Evolutionary conservation across 208 protist species (phyloP).

Genomic region (Vickermania ingenoplastis): DNA sequence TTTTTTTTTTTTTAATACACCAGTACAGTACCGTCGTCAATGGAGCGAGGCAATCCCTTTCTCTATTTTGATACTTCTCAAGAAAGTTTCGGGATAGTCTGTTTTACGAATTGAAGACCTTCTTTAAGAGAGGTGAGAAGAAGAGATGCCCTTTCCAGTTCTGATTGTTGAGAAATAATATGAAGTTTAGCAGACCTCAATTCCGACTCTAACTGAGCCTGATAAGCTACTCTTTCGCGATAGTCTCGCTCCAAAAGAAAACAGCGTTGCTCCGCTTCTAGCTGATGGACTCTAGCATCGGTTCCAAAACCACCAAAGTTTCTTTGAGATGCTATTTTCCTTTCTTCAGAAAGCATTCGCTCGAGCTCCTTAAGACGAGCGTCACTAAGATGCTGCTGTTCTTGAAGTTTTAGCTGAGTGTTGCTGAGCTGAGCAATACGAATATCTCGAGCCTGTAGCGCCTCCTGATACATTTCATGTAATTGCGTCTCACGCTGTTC

Average conservation of each 20-base stretch:
- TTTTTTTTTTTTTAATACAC: too few relatives aligned
- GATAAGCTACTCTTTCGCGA: conserved; percentile 2
- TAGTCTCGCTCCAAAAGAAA: conserved; percentile 2
- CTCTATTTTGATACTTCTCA: too few relatives aligned
- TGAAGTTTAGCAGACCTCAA: not conserved
- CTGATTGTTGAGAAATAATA: conserved; percentile 4
- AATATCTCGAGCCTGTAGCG: conserved; percentile 44
- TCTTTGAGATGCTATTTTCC: too few relatives aligned
- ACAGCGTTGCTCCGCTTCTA: not conserved
- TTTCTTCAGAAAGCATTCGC: too few relatives aligned
- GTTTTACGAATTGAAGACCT: conserved; percentile 35
- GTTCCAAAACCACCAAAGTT: too few relatives aligned
- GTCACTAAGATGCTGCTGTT: not conserved
- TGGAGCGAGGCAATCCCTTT: too few relatives aligned
- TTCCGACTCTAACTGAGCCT: not conserved
- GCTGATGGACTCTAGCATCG: not conserved
- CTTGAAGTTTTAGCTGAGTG: conserved; percentile 17
- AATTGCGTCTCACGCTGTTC: conserved; percentile 28
- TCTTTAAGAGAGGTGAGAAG: conserved; percentile 40
- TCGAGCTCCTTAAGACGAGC: not conserved
- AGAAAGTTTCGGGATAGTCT: conserved; percentile 27
- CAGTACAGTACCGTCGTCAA: too few relatives aligned
- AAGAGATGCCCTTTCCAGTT: conserved; percentile 25
- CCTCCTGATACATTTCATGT: conserved; percentile 21
- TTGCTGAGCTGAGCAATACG: conserved; percentile 44